Percentiles rank a stretch among this genome's conserved stretches.
Evolutionary conservation across 1,284 basidiomycete species (phyloP).

Genomic region (Neotropicomus parvogracilis): DNA sequence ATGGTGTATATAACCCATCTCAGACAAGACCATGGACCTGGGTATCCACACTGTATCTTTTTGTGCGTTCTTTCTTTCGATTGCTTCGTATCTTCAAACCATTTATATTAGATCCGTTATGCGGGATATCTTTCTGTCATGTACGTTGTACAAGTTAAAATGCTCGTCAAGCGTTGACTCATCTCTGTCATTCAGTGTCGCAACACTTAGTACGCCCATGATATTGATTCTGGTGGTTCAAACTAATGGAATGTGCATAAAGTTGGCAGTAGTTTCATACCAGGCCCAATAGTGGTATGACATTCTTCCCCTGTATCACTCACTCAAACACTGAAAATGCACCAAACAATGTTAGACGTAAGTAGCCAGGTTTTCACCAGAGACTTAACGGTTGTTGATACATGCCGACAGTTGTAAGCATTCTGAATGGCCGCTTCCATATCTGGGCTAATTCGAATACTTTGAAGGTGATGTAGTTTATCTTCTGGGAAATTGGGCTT

Average conservation of each 20-base stretch:
- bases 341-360: not conserved
- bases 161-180: not conserved
- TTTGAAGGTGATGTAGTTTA: not conserved
- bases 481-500: not conserved
- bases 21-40: too few relatives aligned
- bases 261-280: conserved; percentile 4
- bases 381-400: not conserved
- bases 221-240: not conserved
- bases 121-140: not conserved
- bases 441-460: not conserved
- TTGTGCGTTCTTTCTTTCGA: too few relatives aligned
- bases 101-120: not conserved
- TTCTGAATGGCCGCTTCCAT: not conserved
- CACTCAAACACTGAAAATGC: not conserved
- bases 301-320: not conserved
- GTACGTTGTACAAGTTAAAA: not conserved
- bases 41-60: too few relatives aligned
- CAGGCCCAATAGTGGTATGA: not conserved
- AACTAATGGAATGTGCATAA: not conserved
- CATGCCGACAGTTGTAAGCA: conserved; percentile 1
- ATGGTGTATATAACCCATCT: too few relatives aligned
- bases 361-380: not conserved
- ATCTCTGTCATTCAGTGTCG: too few relatives aligned
- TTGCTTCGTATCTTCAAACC: not conserved
- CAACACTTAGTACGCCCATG: not conserved